phyloP scores from a whole-genome alignment of 2,329 filamentous ascomycete genomes.

The Lecanoromycetidae sp. region DNA sequence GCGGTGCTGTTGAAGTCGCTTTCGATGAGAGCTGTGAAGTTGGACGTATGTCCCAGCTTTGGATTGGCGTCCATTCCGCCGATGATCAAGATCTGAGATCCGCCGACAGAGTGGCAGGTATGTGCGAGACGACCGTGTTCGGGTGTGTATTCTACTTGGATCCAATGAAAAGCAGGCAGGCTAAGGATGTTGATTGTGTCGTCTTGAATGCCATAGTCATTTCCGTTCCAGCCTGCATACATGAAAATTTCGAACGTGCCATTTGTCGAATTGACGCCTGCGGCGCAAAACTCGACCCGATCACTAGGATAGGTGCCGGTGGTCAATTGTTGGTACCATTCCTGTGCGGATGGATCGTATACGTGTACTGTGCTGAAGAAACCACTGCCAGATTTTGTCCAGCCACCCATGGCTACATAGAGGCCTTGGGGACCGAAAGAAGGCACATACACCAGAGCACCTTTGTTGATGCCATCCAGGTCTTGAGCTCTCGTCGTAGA shows the following conservation, averaged over 20 bases:
- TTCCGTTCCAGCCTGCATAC: conserved; percentile 24
- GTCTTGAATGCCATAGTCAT: neutral
- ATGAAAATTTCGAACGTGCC: conserved; percentile 24
- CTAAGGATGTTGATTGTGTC: conserved; percentile 15
- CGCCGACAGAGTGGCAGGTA: conserved; percentile 9
- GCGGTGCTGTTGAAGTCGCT: neutral
- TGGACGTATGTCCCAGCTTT: rapidly evolving
- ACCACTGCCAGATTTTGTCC: neutral
- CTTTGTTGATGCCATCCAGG: conserved; percentile 5
- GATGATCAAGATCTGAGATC: conserved; percentile 8
- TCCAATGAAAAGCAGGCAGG: conserved; percentile 17
- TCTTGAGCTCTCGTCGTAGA: neutral
- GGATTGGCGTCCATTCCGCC: conserved; percentile 7
- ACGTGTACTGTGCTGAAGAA: conserved; percentile 21
- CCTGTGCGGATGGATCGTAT: conserved; percentile 25
- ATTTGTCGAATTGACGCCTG: conserved; percentile 22
- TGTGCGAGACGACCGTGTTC: neutral
- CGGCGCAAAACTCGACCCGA: conserved; percentile 26
- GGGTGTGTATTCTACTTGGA: conserved; percentile 4
- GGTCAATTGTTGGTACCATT: conserved; percentile 28
- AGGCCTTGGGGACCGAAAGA: conserved; percentile 27
- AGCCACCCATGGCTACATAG: conserved; percentile 27
- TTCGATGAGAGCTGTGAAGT: rapidly evolving
- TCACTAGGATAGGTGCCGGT: conserved; percentile 23
- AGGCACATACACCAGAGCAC: conserved; percentile 23